phyloP scores from a whole-genome alignment of 495 filamentous ascomycete species.

The Penicillium daleae region DNA sequence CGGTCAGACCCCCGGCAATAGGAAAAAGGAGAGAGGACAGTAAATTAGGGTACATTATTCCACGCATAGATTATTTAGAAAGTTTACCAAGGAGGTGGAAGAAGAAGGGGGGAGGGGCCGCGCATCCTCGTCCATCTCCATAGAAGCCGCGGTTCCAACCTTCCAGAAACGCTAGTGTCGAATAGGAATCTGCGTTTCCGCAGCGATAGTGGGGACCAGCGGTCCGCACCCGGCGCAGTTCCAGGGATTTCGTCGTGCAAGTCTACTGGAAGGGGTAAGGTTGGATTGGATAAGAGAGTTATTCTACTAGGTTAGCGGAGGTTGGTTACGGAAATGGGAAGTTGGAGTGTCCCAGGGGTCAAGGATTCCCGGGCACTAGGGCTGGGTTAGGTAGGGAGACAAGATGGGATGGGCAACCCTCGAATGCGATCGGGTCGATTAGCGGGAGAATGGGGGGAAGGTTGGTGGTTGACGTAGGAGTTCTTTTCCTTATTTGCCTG shows the following conservation, averaged over 20 bases:
- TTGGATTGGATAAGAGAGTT: neutral
- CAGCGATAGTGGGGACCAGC: constrained; percentile 19
- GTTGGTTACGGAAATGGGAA: neutral
- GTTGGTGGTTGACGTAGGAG: constrained; percentile 1
- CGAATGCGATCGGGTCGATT: constrained; percentile 9
- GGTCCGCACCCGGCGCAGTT: constrained; percentile 4
- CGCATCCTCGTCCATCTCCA: constrained; percentile 15
- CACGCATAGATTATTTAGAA: neutral
- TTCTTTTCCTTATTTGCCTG: constrained; percentile 8
- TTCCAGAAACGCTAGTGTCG: constrained; percentile 28
- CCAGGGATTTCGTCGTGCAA: constrained; percentile 2
- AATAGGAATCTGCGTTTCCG: constrained; percentile 17
- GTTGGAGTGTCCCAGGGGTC: neutral
- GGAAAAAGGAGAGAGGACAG: neutral
- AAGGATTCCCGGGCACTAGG: too few relatives aligned
- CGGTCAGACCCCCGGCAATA: constrained; percentile 1
- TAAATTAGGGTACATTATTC: neutral
- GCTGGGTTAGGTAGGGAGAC: too few relatives aligned
- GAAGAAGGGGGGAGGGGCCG: constrained; percentile 7
- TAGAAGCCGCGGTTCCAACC: constrained; percentile 22
- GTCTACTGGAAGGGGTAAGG: neutral
- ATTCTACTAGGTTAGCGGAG: too few relatives aligned
- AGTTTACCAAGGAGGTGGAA: neutral
- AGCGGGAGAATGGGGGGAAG: constrained; percentile 1
- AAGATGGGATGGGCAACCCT: neutral